phyloP scores from a whole-genome alignment of 2,329 filamentous ascomycete species.

The Xylaria sp. region DNA sequence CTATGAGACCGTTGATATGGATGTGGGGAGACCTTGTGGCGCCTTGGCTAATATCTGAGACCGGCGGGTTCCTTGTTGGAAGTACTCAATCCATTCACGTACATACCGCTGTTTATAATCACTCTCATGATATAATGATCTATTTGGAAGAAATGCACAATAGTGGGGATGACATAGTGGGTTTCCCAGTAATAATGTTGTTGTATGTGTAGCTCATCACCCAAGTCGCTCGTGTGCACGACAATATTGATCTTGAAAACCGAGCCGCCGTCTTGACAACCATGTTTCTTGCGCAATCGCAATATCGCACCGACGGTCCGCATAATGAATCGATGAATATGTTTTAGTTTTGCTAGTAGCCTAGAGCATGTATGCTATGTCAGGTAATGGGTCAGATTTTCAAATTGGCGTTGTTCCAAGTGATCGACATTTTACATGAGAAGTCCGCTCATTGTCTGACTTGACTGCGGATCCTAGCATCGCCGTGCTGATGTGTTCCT shows the following conservation, averaged over 20 bases:
- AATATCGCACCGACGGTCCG: not conserved
- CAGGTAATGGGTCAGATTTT: not conserved
- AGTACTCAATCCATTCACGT: not conserved
- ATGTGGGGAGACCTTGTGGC: conserved; percentile 9
- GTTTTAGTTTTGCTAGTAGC: not conserved
- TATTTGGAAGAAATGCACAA: not conserved
- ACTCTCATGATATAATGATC: not conserved
- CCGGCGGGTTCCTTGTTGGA: not conserved
- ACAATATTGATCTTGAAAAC: not conserved
- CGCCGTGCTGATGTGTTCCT: not conserved
- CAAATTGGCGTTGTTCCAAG: not conserved
- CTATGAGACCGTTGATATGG: conserved; percentile 9
- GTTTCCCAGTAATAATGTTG: not conserved
- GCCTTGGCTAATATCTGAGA: not conserved
- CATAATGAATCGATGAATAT: not conserved
- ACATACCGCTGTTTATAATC: not conserved
- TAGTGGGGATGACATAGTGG: not conserved
- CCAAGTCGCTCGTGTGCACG: not conserved
- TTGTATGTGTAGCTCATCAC: not conserved
- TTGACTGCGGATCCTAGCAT: not conserved
- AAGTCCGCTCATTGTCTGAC: not conserved
- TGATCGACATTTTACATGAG: not conserved
- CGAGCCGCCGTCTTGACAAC: not conserved
- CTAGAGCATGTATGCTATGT: not conserved
- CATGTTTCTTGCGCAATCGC: not conserved